A percentile compares a stretch with the other conserved stretches of the same genome.
Evolutionary conservation across 805 yeast species (phyloP).

Genomic region (Candida adriatica): DNA sequence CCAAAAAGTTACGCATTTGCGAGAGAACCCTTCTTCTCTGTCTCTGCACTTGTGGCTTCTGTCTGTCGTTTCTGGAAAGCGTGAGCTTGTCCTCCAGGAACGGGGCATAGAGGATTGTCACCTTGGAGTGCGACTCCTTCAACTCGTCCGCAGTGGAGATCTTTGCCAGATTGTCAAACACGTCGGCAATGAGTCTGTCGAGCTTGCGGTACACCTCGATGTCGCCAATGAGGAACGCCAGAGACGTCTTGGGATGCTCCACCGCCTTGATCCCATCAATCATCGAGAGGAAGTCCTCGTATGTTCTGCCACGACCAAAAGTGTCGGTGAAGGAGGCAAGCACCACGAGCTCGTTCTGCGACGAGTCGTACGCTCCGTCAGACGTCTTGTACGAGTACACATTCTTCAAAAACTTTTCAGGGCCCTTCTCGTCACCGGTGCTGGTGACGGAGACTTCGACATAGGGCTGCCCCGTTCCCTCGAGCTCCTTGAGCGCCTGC

Average conservation of each 20-base stretch:
- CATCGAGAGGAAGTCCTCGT: constrained; percentile 11
- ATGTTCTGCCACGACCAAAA: constrained; percentile 11
- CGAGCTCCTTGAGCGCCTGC: constrained; percentile 1
- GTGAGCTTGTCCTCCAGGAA: constrained; percentile 9
- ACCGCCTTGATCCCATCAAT: constrained; percentile 5
- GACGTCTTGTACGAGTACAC: constrained; percentile 7
- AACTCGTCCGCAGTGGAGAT: no score
- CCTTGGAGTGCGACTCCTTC: no score
- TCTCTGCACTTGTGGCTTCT: constrained; percentile 14
- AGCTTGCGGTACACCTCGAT: constrained; percentile 5
- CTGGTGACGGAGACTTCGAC: constrained; percentile 3
- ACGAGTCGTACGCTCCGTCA: constrained; percentile 4
- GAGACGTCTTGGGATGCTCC: constrained; percentile 10
- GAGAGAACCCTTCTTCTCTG: constrained; percentile 22
- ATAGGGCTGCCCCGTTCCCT: neutral
- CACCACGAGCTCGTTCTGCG: constrained; percentile 11
- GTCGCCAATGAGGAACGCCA: constrained; percentile 14
- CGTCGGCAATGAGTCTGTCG: constrained; percentile 2
- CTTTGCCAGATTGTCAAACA: no score
- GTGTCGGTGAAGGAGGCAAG: constrained; percentile 10
- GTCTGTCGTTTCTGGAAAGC: constrained; percentile 15
- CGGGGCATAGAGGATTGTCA: constrained; percentile 21
- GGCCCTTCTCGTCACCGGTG: neutral
- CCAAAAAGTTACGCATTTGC: constrained; percentile 21
- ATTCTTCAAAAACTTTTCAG: constrained; percentile 3